Percentiles rank a stretch among this genome's conserved stretches.
These are phyloP conservation scores for Neophaeococcomyces mojaviensis DNA, from an alignment of 2,329 filamentous ascomycete genomes.

Conservation along the genomic window DNA sequence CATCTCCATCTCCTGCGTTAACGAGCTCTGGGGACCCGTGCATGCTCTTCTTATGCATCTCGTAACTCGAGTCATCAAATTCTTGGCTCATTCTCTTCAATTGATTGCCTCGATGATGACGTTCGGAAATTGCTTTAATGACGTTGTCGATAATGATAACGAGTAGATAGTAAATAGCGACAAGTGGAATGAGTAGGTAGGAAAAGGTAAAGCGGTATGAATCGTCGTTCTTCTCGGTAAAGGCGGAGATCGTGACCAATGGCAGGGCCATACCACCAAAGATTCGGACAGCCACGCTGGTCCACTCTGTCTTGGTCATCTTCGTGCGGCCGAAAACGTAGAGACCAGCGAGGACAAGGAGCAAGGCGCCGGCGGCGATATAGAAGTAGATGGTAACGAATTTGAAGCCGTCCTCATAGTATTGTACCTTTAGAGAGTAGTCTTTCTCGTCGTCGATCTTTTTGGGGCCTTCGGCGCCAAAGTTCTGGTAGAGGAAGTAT, in stretches of 20 bases:
- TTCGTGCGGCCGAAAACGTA: conserved; percentile 23
- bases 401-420: conserved; percentile 9
- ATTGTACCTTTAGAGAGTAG: conserved; percentile 3
- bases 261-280: conserved; percentile 9
- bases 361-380: conserved; percentile 9
- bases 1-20: too few species aligned
- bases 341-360: conserved; percentile 11
- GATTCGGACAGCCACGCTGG: conserved; percentile 7
- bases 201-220: conserved; percentile 5
- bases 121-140: conserved; percentile 3
- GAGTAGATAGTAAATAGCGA: not conserved
- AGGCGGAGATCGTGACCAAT: not conserved
- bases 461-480: conserved; percentile 9
- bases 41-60: too few species aligned
- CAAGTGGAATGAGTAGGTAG: conserved; percentile 7
- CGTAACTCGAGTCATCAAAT: too few species aligned
- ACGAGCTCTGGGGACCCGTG: too few species aligned
- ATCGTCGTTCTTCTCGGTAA: conserved; percentile 1
- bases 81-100: too few species aligned
- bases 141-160: conserved; percentile 9
- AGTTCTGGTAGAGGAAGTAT: conserved; percentile 11
- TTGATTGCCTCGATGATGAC: not conserved
- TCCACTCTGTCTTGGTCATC: conserved; percentile 18
- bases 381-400: conserved; percentile 10
- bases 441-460: conserved; percentile 5